Base-by-base conservation (phyloP, 108 stramenopile genomes). In the Stephanodiscus triporus region DNA sequence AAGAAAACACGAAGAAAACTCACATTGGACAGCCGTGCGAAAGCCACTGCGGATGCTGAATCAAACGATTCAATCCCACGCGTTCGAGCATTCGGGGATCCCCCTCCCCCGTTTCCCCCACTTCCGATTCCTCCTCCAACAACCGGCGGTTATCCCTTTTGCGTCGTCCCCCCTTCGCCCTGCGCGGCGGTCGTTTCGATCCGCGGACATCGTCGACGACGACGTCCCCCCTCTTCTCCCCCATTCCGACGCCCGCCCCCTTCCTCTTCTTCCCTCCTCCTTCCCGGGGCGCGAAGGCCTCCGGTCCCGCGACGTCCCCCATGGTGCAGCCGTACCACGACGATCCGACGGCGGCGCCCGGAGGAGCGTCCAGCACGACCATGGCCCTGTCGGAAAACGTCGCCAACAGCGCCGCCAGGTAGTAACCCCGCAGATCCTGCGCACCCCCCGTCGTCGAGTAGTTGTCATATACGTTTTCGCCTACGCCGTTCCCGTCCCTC, bases 311-410 rank as follows among this genome's bases (percentile, higher is more conserved):
- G 32, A 60, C 59, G 30, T 29, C 22, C 23, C 30, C 51, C 47
- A 24, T 13, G 9, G 22, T 0, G 40, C 36, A 20, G 19, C 1
- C 22, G 58, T 57, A 40, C 40, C 40, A 40, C 58, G 34, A 58
- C 74, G 76, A 76, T 8, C 53, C 73, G n/a, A n/a, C n/a, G n/a
- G n/a, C n/a, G n/a, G n/a, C n/a, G n/a, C n/a, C n/a, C n/a, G n/a
- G n/a, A n/a, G n/a, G n/a, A n/a, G n/a, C 51, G 7, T 53, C 51
- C 51, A 53, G 51, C 3, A 53, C 51, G 51, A 53, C 51, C 51
- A 53, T 53, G 51, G 51, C 51, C 19, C 8, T 53, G 51, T 53
- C 19, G 14, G 3, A 1, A 8, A 20, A 53, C 4, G 51, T 53
- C 17, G 51, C 51, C 51, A 53, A 20, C 19, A 53, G 1, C 19